phyloP scores from a whole-genome alignment of 257 asterid species.

The Ophiorrhiza pumila region DNA sequence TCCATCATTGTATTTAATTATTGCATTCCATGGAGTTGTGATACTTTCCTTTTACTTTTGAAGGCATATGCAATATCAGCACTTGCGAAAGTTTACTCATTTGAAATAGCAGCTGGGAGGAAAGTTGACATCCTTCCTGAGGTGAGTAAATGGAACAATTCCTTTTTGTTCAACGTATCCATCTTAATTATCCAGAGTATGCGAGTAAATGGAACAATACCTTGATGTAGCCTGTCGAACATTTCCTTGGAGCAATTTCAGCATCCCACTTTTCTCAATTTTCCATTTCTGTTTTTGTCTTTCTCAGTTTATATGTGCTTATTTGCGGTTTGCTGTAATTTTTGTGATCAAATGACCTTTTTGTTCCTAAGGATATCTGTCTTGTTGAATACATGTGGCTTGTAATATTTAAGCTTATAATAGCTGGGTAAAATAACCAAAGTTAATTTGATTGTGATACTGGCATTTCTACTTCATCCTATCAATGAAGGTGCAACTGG shows the following conservation, averaged over 20 bases:
- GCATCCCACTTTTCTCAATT: background rate
- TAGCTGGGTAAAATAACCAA: background rate
- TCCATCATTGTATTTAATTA: background rate
- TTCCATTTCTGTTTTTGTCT: background rate
- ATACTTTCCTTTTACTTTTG: slow-evolving; percentile 29
- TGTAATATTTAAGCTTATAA: background rate
- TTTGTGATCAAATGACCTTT: background rate
- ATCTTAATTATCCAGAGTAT: background rate
- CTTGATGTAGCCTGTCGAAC: background rate
- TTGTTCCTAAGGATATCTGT: background rate
- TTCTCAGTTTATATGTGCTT: background rate
- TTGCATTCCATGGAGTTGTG: slow-evolving; percentile 16
- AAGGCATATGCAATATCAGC: slow-evolving; percentile 94
- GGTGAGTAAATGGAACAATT: slow-evolving; percentile 36
- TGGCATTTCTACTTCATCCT: no score
- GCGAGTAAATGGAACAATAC: background rate
- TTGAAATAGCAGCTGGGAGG: slow-evolving; percentile 93
- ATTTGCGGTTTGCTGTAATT: background rate
- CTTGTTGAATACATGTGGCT: background rate
- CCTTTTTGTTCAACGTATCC: slow-evolving; percentile 6
- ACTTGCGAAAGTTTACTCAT: slow-evolving; percentile 82
- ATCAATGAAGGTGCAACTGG: background rate
- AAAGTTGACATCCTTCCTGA: slow-evolving; percentile 81
- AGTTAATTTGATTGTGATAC: background rate
- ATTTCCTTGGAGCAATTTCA: background rate